A percentile compares a stretch with the other conserved stretches of the same genome.
phyloP scores from a whole-genome alignment of 2,329 filamentous ascomycete species.

The Microcyclospora tardicrescens region DNA sequence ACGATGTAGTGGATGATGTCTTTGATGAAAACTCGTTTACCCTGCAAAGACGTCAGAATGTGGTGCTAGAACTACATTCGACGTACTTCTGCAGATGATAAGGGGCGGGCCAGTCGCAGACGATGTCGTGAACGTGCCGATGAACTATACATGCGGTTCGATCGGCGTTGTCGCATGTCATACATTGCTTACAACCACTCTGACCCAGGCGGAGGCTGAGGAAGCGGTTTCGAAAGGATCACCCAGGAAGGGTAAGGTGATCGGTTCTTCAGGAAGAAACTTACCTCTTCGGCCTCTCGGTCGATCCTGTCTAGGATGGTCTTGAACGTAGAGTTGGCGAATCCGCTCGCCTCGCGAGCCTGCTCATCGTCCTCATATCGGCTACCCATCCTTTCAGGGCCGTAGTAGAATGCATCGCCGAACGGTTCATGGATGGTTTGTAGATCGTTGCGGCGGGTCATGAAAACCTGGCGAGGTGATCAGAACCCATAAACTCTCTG shows the following conservation, averaged over 20 bases:
- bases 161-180: too few species aligned
- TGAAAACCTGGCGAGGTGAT: conserved; percentile 61
- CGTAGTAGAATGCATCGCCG: conserved; percentile 92
- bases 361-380: conserved; percentile 62
- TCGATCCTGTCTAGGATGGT: conserved; percentile 68
- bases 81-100: too few species aligned
- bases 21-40: conserved; percentile 93
- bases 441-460: conserved; percentile 75
- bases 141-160: too few species aligned
- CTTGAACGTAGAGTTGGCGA: conserved; percentile 56
- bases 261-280: not conserved
- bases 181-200: too few species aligned
- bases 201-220: too few species aligned
- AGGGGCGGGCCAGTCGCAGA: too few species aligned
- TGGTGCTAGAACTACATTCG: not conserved
- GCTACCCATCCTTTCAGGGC: conserved; percentile 70
- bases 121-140: too few species aligned
- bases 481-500: conserved; percentile 4
- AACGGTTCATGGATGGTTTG: conserved; percentile 90
- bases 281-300: conserved; percentile 59
- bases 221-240: too few species aligned
- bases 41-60: conserved; percentile 37
- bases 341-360: conserved; percentile 45
- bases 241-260: too few species aligned
- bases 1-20: conserved; percentile 91